These are phyloP conservation scores for Rhododendron molle DNA, from an alignment of 148 eudicot species.

Conservation along the genomic window DNA sequence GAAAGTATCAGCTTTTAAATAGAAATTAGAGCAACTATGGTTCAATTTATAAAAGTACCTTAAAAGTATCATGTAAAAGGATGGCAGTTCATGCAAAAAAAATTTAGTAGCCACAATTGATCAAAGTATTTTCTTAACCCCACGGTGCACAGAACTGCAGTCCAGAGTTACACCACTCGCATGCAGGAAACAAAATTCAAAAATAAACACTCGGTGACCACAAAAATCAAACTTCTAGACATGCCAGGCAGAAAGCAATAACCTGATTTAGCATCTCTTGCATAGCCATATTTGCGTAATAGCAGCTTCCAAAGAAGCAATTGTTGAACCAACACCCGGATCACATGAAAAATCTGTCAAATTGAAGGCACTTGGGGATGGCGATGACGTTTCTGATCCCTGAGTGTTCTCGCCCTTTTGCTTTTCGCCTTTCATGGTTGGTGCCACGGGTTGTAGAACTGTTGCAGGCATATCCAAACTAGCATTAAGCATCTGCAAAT, in stretches of 20 bases:
- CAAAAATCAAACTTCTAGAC: background rate
- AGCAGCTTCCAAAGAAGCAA: conserved; percentile 38
- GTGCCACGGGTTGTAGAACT: too few relatives aligned
- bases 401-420: too few relatives aligned
- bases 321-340: conserved; percentile 35
- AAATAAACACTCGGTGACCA: background rate
- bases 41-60: too few relatives aligned
- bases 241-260: conserved; percentile 5
- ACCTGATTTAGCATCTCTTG: conserved; percentile 73
- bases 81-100: too few relatives aligned
- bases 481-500: conserved; percentile 62
- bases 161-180: background rate
- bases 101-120: too few relatives aligned
- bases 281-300: conserved; percentile 38
- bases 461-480: too few relatives aligned
- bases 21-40: too few relatives aligned
- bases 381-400: conserved; percentile 16
- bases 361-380: conserved; percentile 52
- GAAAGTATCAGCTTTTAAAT: too few relatives aligned
- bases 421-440: too few relatives aligned
- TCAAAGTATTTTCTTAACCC: too few relatives aligned
- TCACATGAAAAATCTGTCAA: conserved; percentile 51
- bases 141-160: too few relatives aligned
- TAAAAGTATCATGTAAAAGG: too few relatives aligned
- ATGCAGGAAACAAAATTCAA: background rate